Conservation (phyloP, 2,329 filamentous ascomycete genomes). For the Ophiobolus disseminans region DNA sequence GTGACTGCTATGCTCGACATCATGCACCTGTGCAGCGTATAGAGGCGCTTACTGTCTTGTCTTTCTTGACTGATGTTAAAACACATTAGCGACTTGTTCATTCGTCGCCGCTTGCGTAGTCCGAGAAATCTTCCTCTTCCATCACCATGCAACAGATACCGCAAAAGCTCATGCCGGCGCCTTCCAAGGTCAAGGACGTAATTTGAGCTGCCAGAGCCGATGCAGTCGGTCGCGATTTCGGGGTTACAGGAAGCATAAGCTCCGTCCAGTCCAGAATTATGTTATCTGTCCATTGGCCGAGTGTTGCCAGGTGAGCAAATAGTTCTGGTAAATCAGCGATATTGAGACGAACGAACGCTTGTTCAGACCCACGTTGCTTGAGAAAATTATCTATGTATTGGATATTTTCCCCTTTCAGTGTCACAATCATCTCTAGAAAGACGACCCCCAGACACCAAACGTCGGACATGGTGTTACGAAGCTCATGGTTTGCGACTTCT, state of each 20-base stretch:
- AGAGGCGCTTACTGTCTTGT: too few relatives aligned
- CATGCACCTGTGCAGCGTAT: too few relatives aligned
- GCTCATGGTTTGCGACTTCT: constrained; percentile 14
- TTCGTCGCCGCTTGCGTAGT: neutral
- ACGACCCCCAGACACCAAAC: constrained; percentile 25
- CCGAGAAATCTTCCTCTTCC: constrained; percentile 9
- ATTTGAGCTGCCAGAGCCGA: constrained; percentile 15
- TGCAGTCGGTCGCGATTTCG: constrained; percentile 15
- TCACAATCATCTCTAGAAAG: constrained; percentile 24
- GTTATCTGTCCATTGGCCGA: constrained; percentile 13
- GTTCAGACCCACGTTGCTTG: constrained; percentile 7
- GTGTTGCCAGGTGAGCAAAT: constrained; percentile 6
- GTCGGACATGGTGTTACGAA: constrained; percentile 21
- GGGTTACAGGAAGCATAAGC: constrained; percentile 15
- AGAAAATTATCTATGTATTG: constrained; percentile 13
- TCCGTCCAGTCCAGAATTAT: constrained; percentile 11
- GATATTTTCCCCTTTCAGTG: constrained; percentile 18
- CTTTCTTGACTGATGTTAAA: too few relatives aligned
- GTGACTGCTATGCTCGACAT: too few relatives aligned
- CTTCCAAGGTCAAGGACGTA: constrained; percentile 5
- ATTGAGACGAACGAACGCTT: constrained; percentile 19
- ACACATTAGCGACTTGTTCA: neutral
- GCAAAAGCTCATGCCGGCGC: constrained; percentile 13
- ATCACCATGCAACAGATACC: constrained; percentile 25
- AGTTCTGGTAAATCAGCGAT: constrained; percentile 7